phyloP scores from a whole-genome alignment of 805 yeast species.

The Saturnispora sanitii region DNA sequence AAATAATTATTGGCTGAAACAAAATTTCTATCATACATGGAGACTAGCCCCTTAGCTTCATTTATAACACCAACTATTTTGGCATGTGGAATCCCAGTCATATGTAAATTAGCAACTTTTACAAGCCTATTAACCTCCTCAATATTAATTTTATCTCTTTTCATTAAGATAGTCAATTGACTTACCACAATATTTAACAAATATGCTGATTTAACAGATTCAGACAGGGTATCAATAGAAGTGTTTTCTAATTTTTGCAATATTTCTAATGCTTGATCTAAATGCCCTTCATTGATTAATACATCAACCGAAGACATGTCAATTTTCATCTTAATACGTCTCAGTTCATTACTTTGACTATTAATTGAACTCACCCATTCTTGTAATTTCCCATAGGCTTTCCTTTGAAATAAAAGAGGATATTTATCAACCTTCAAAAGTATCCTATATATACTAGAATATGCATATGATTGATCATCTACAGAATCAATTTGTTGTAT shows the following conservation, averaged over 20 bases:
- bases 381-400: conserved; percentile 17
- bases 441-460: conserved; percentile 25
- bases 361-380: conserved; percentile 10
- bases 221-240: conserved; percentile 31
- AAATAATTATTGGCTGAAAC: conserved; percentile 41
- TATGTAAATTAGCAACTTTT: conserved; percentile 35
- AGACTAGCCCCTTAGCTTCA: conserved; percentile 67
- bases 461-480: conserved; percentile 18
- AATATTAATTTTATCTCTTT: conserved; percentile 25
- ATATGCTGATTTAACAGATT: conserved; percentile 36
- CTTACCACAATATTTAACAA: conserved; percentile 57
- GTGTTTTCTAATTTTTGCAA: conserved; percentile 31
- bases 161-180: conserved; percentile 47
- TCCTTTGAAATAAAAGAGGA: conserved; percentile 13
- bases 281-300: conserved; percentile 22
- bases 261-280: conserved; percentile 27
- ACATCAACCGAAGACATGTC: conserved; percentile 35
- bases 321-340: conserved; percentile 40
- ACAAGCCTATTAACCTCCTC: conserved; percentile 37
- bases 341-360: conserved; percentile 15
- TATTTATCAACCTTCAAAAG: conserved; percentile 22
- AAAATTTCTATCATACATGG: conserved; percentile 50
- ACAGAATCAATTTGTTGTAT: conserved; percentile 15
- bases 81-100: conserved; percentile 68
- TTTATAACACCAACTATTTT: conserved; percentile 61